Evolutionary conservation across 495 filamentous ascomycete species (phyloP).

Genomic region (Trichoderma erinaceum): DNA sequence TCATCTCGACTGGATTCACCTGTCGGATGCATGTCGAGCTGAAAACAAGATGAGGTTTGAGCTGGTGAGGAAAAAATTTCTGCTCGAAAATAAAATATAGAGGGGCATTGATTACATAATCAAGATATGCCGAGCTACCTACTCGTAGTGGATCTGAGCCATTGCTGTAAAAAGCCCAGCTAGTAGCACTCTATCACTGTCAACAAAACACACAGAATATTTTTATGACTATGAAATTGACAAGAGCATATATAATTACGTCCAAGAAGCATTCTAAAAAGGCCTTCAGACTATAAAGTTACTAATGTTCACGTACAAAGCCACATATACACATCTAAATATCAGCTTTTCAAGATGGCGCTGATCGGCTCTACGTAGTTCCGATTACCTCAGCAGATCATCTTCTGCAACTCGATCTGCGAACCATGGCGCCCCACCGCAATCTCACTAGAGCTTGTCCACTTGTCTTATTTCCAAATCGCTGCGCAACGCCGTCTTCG

Average conservation of each 20-base stretch:
- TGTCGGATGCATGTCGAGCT: background rate
- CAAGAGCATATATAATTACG: too few relatives aligned
- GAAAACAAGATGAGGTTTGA: slow-evolving; percentile 3
- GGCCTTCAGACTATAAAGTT: too few relatives aligned
- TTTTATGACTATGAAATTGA: too few relatives aligned
- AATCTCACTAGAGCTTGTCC: background rate
- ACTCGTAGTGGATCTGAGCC: too few relatives aligned
- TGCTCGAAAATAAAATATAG: background rate
- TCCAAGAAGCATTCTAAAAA: too few relatives aligned
- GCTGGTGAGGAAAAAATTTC: background rate
- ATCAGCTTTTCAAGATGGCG: background rate
- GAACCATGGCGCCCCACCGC: slow-evolving; percentile 2
- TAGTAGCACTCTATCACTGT: too few relatives aligned
- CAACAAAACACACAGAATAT: too few relatives aligned
- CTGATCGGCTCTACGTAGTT: background rate
- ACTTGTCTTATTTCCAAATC: background rate
- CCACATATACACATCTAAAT: too few relatives aligned
- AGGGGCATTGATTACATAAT: slow-evolving; percentile 11
- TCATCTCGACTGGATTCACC: background rate
- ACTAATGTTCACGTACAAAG: background rate
- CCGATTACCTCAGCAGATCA: background rate
- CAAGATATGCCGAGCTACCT: background rate
- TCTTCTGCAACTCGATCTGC: background rate
- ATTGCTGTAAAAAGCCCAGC: too few relatives aligned
- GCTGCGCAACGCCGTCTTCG: background rate